These are phyloP conservation scores for Colletotrichum truncatum DNA, from an alignment of 2,329 filamentous ascomycete genomes.

Conservation along the genomic window DNA sequence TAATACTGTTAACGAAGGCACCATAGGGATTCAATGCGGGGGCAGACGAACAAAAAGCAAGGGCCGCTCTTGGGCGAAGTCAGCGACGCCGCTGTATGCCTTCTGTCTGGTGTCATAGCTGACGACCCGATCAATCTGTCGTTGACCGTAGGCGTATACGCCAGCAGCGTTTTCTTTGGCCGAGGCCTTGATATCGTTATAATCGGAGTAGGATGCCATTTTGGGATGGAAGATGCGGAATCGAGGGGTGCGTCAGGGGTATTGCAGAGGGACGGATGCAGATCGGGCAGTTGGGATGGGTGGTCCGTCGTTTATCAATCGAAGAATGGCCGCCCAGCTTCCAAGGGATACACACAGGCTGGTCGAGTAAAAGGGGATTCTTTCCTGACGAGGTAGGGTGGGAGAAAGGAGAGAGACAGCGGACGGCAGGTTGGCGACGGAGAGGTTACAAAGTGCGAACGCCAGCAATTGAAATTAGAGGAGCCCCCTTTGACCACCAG, in stretches of 20 bases:
- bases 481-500: too few relatives aligned
- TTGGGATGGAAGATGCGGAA: not conserved
- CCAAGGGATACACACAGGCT: too few relatives aligned
- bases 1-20: not conserved
- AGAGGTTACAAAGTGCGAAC: not conserved
- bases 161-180: slow-evolving; percentile 45
- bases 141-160: slow-evolving; percentile 50
- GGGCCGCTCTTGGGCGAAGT: slow-evolving; percentile 71
- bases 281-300: not conserved
- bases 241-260: not conserved
- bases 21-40: not conserved
- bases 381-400: too few relatives aligned
- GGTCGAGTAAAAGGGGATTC: too few relatives aligned
- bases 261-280: not conserved
- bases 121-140: slow-evolving; percentile 60
- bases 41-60: slow-evolving; percentile 69
- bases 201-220: slow-evolving; percentile 21
- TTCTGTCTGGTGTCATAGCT: slow-evolving; percentile 68
- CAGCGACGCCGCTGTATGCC: slow-evolving; percentile 59
- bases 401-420: not conserved
- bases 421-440: not conserved
- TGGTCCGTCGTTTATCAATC: not conserved
- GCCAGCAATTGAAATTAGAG: too few relatives aligned
- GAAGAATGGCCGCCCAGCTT: not conserved
- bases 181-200: slow-evolving; percentile 35